Base-by-base conservation (phyloP, 768 basidiomycete genomes). In the Gymnopilus junonius region DNA sequence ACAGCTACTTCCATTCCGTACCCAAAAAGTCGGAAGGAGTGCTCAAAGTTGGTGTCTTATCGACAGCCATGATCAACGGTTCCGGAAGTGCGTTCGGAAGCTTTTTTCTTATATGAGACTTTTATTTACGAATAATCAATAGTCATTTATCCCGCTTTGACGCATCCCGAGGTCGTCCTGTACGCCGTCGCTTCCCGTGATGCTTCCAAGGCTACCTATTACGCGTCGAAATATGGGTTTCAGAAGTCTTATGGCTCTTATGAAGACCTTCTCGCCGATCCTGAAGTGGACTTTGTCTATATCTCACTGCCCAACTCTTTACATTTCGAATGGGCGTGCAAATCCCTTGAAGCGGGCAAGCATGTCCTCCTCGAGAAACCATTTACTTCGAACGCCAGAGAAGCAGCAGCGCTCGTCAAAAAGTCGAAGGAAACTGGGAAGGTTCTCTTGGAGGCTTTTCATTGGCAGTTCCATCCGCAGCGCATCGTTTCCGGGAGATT, bases 271-370 rank as follows among this genome's bases (percentile, higher is more conserved):
- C 63, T 87, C 21, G 72, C 79, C 45, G 83, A 85, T 46, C 78
- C 75, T 8, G 77, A 77, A 20, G 75, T 87, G 23, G 80, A 86
- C 56, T 77, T 74, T 4, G 72, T 86, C 35, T 85, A 87, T 67
- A 85, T 82, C 50, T 78, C 84, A 0, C 76, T 88, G 14, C 87
- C 88, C 0, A 87, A 86, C 61, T 81, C 80, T 4, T 74, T 88
- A 31, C 88, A 91, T 65, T 88, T 81, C 61, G 88, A 90, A 69
- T 91, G 87, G 88, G 85, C 87, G 0, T 84, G 85, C 79, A 89
- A 87, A 66, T 85, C 87, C 3, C 80, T 91, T 42, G 75, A 77
- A 17, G 83, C 86, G 0, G 86, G 89, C 6, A 90, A 91, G 68
- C 87, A 89, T 65, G 88, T 90, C 27, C 75, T 91, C 0, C 73